Conservation (phyloP, 2,329 filamentous ascomycete genomes). For the Achaetomium macrosporum region DNA sequence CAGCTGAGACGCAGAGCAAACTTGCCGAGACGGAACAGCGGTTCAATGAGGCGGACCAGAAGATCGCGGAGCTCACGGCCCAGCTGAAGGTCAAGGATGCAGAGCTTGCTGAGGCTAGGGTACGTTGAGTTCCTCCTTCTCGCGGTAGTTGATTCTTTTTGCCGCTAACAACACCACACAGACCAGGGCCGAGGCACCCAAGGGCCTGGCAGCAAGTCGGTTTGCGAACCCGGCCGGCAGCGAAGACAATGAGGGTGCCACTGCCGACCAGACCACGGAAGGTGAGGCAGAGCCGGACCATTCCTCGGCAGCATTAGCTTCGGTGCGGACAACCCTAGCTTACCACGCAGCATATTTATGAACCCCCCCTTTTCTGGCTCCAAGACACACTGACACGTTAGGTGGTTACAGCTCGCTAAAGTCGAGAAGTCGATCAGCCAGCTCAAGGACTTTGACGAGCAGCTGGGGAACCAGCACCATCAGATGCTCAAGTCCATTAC, state of each 20-base stretch:
- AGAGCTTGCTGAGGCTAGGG: conserved; percentile 57
- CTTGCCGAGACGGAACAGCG: conserved; percentile 40
- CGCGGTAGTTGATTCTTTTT: conserved; percentile 11
- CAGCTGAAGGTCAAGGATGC: conserved; percentile 59
- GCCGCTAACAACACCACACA: conserved; percentile 25
- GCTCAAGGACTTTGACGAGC: conserved; percentile 28
- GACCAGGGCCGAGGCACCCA: conserved; percentile 41
- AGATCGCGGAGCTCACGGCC: conserved; percentile 45
- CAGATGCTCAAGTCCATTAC: conserved; percentile 25
- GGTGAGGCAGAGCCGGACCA: conserved; percentile 56
- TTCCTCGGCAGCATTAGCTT: conserved; percentile 60
- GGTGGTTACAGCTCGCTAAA: conserved; percentile 28
- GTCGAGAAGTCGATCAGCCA: conserved; percentile 25
- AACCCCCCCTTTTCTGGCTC: conserved; percentile 15
- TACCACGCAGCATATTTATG: conserved; percentile 26
- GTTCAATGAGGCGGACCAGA: conserved; percentile 43
- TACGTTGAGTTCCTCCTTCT: conserved; percentile 28
- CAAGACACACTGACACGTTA: conserved; percentile 15
- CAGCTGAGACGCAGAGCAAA: conserved; percentile 29
- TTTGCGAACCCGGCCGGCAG: conserved; percentile 37
- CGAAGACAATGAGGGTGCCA: conserved; percentile 32
- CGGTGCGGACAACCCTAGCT: conserved; percentile 54
- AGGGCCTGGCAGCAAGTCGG: conserved; percentile 50
- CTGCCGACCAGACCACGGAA: conserved; percentile 38
- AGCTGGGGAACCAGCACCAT: conserved; percentile 27